Conservation (phyloP, 768 basidiomycete species). For the Tulasnella sp. region DNA sequence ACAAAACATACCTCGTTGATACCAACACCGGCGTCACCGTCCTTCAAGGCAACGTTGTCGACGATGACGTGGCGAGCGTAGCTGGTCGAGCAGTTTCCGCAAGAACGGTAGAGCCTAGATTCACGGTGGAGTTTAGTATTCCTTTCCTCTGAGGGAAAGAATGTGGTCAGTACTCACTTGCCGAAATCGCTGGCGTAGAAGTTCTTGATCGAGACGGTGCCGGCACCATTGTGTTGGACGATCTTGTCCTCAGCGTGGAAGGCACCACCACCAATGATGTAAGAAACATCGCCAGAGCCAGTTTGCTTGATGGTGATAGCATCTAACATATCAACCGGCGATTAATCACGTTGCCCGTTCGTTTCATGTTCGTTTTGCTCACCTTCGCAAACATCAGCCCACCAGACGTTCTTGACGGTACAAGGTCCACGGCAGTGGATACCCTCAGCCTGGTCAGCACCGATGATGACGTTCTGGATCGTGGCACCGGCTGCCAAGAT, state of each 20-base stretch:
- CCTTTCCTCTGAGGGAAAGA: not conserved
- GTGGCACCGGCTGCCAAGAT: not conserved
- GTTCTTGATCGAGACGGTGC: constrained; percentile 14
- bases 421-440: constrained; percentile 23
- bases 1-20: not conserved
- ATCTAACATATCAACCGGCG: not conserved
- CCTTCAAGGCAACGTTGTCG: constrained; percentile 18
- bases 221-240: constrained; percentile 12
- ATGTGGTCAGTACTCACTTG: not conserved
- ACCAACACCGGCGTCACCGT: constrained; percentile 23
- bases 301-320: constrained; percentile 26
- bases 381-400: constrained; percentile 23
- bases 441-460: constrained; percentile 16
- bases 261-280: constrained; percentile 26
- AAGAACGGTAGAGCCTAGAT: constrained; percentile 22
- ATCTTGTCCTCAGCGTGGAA: constrained; percentile 25
- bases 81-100: constrained; percentile 26
- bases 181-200: constrained; percentile 10
- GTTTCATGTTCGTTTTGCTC: not conserved
- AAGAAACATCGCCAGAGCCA: constrained; percentile 5
- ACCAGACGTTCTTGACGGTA: constrained; percentile 25
- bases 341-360: not conserved
- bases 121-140: not conserved
- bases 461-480: constrained; percentile 10
- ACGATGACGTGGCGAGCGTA: constrained; percentile 23